These are phyloP conservation scores for Eragrostis tef DNA, from an alignment of 202 grass and related monocot species.

Conservation along the genomic window DNA sequence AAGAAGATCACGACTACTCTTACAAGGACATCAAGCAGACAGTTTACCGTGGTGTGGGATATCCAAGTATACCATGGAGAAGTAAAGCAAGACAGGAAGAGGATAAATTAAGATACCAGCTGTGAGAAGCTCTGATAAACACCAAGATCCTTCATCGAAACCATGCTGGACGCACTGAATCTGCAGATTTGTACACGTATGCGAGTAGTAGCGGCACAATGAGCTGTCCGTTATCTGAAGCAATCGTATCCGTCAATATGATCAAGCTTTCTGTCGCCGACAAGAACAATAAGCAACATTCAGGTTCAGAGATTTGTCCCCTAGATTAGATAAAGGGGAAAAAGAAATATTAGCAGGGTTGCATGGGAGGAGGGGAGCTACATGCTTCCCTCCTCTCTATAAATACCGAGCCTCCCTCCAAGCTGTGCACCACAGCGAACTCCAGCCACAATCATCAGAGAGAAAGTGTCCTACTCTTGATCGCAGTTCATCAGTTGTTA, in stretches of 20 bases:
- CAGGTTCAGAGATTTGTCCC: constrained; percentile 57
- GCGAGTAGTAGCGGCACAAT: constrained; percentile 30
- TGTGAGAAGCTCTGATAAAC: constrained; percentile 37
- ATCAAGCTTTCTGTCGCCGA: constrained; percentile 52
- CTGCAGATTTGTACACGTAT: constrained; percentile 55
- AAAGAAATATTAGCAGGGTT: constrained; percentile 40
- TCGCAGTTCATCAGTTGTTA: constrained; percentile 24
- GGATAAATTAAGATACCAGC: constrained; percentile 49
- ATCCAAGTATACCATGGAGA: constrained; percentile 44
- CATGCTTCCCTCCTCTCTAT: constrained; percentile 54
- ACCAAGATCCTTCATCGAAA: constrained; percentile 46
- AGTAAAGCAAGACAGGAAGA: constrained; percentile 12
- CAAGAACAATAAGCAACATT: constrained; percentile 60
- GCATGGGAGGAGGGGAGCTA: constrained; percentile 51
- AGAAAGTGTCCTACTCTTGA: constrained; percentile 27
- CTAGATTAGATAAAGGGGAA: constrained; percentile 36
- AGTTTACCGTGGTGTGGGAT: constrained; percentile 52
- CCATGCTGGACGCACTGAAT: constrained; percentile 51
- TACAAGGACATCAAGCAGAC: constrained; percentile 45
- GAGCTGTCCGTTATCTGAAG: constrained; percentile 57
- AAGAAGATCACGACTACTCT: constrained; percentile 44
- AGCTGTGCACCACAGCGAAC: constrained; percentile 48
- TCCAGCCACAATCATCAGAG: constrained; percentile 36
- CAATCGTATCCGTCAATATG: constrained; percentile 51
- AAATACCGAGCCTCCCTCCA: constrained; percentile 41